Base-by-base conservation (phyloP, 148 eudicot genomes). In the Chenopodium formosanum region DNA sequence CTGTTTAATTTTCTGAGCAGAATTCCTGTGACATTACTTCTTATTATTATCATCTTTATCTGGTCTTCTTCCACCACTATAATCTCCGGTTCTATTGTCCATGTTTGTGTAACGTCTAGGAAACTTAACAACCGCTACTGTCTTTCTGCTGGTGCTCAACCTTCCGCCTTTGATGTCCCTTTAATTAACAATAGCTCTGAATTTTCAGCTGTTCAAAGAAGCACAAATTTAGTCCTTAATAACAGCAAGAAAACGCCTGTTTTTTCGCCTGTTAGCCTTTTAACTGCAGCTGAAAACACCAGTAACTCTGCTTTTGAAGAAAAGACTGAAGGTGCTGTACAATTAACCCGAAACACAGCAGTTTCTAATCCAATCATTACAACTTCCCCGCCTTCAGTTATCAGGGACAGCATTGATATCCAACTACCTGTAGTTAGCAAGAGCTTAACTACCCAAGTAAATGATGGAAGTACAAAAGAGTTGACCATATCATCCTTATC, bases 11-110 rank as follows among this genome's bases (percentile, higher is more conserved):
- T 82, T 0, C 27, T 87, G 2, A 76, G 20, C 81, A 83, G 87
- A 47, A n/a, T 88, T 34, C 91, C 92, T 0, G 63, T 80, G 11
- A 78, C 81, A 1, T 78, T 89, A 16, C 69, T 94, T 67, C 81
- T 93, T 62, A 71, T 93, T 58, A 32, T 88, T 83, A 67, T 93
- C 25, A 66, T 92, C 78, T 92, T 87, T 64, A 68, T 94, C 6
- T 94, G 92, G 94, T 90, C 92, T 68, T 91, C 90, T 76, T 83
- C 92, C 22, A 88, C 93, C 76, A 89, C 94, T 34, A 79, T 90
- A 25, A 87, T 92, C 40, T 86, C 95, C 2, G 91, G 92, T 40
- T 84, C 92, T 58, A 82, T 90, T 17, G 87, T 93, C 74, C 95
- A 90, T 66, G 86, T 93, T 10, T 93, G 97, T 20, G 84, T 92